These are phyloP conservation scores for Phanerochaete carnosa DNA, from an alignment of 768 basidiomycete genomes.

Conservation along the genomic window DNA sequence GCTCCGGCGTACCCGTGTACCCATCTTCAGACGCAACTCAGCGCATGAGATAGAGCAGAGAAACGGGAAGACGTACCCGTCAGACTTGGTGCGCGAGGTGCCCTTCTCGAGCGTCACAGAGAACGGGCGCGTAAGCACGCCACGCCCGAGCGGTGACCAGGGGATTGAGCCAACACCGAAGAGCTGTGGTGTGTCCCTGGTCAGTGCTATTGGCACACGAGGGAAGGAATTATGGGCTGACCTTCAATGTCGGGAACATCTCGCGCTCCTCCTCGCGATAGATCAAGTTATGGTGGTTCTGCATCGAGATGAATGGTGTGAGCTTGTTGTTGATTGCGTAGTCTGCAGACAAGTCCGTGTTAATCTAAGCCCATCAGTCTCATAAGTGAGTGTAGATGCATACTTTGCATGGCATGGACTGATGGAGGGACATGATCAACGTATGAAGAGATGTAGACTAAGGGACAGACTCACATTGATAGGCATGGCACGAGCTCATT, in stretches of 20 bases:
- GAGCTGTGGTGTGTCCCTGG: slow-evolving; percentile 12
- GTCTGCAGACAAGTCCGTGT: not conserved
- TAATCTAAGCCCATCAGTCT: too few relatives aligned
- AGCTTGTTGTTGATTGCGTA: slow-evolving; percentile 26
- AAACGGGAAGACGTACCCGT: not conserved
- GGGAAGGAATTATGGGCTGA: not conserved
- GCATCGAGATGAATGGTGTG: slow-evolving; percentile 44
- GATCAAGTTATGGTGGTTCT: slow-evolving; percentile 40
- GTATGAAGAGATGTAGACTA: not conserved
- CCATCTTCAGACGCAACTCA: not conserved
- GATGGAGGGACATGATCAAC: not conserved
- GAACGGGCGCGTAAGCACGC: slow-evolving; percentile 13
- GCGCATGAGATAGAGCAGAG: not conserved
- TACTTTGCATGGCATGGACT: slow-evolving; percentile 35
- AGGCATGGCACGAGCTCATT: slow-evolving; percentile 36
- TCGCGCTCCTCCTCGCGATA: slow-evolving; percentile 46
- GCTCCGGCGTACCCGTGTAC: slow-evolving; percentile 6
- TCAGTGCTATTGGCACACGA: not conserved
- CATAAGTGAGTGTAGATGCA: not conserved
- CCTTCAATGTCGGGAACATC: slow-evolving; percentile 36
- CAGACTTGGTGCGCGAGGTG: not conserved
- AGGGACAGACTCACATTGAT: slow-evolving; percentile 25
- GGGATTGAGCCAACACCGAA: slow-evolving; percentile 37
- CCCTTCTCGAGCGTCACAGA: not conserved
- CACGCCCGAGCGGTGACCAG: slow-evolving; percentile 39